These are phyloP conservation scores for Bombardia bombarda DNA, from an alignment of 495 filamentous ascomycete genomes.

Conservation along the genomic window DNA sequence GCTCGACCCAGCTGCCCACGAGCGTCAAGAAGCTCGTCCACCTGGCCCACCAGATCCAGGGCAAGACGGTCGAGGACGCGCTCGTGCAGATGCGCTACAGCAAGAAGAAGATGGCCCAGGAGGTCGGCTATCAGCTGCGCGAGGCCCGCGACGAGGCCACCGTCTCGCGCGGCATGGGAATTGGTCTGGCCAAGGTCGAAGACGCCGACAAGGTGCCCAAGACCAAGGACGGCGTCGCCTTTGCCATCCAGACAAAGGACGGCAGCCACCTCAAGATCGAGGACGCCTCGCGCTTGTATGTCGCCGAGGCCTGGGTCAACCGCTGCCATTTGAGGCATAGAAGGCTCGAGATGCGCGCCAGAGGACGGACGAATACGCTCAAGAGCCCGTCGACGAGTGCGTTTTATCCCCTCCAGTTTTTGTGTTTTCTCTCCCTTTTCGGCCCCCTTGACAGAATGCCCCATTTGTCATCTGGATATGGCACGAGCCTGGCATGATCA, in stretches of 20 bases:
- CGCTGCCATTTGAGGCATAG: slow-evolving; percentile 50
- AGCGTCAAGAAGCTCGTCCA: slow-evolving; percentile 80
- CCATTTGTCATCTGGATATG: no score
- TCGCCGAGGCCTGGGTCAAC: slow-evolving; percentile 87
- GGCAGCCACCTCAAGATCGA: slow-evolving; percentile 52
- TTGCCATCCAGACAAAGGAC: slow-evolving; percentile 46
- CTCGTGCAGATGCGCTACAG: slow-evolving; percentile 92
- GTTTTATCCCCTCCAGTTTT: slow-evolving; percentile 19
- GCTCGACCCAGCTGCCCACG: slow-evolving; percentile 65
- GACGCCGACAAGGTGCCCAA: neutral
- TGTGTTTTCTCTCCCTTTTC: neutral
- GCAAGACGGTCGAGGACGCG: slow-evolving; percentile 87
- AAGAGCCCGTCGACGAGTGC: slow-evolving; percentile 63
- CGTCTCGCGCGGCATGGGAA: slow-evolving; percentile 73
- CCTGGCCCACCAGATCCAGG: slow-evolving; percentile 77
- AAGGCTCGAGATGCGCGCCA: slow-evolving; percentile 55
- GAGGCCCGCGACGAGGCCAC: slow-evolving; percentile 70
- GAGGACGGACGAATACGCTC: slow-evolving; percentile 55
- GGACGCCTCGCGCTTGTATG: slow-evolving; percentile 71
- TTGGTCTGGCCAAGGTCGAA: slow-evolving; percentile 37
- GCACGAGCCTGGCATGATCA: no score
- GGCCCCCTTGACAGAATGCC: neutral
- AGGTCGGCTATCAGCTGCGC: slow-evolving; percentile 69
- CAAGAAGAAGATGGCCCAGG: slow-evolving; percentile 83
- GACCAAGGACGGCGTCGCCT: slow-evolving; percentile 10